Conservation (phyloP, 1,284 basidiomycete species). For the Ceratobasidium sp. region DNA sequence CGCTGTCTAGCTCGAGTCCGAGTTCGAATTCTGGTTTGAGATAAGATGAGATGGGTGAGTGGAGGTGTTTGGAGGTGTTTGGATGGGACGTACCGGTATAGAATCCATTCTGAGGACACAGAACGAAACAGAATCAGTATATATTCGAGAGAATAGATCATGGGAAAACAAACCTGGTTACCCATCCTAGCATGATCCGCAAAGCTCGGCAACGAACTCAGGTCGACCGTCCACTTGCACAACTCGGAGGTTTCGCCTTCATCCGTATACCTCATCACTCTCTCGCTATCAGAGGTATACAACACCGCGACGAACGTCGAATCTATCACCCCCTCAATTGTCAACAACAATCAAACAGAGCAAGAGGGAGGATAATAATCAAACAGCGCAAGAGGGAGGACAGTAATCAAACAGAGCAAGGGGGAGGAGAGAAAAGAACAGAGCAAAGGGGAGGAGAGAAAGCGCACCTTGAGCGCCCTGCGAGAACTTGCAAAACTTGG, state of each 20-base stretch:
- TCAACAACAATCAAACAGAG: too few relatives aligned
- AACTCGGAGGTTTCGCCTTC: constrained; percentile 80
- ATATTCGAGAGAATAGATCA: too few relatives aligned
- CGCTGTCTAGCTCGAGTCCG: constrained; percentile 79
- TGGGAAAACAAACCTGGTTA: neutral
- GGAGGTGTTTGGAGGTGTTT: constrained; percentile 43
- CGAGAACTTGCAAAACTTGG: constrained; percentile 69
- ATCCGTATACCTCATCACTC: constrained; percentile 82
- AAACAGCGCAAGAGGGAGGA: too few relatives aligned
- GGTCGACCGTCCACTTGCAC: constrained; percentile 87
- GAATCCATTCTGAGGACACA: constrained; percentile 64
- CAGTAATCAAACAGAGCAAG: too few relatives aligned
- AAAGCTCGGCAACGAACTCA: constrained; percentile 79
- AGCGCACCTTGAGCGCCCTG: constrained; percentile 50
- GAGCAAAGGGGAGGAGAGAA: too few relatives aligned
- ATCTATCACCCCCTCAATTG: too few relatives aligned
- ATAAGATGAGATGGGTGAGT: too few relatives aligned
- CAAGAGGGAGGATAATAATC: too few relatives aligned
- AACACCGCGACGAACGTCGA: constrained; percentile 81
- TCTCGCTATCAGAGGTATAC: constrained; percentile 79
- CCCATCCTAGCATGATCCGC: constrained; percentile 67
- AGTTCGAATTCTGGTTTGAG: constrained; percentile 75
- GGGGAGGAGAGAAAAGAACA: too few relatives aligned
- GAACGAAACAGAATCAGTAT: too few relatives aligned
- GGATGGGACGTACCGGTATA: constrained; percentile 70